phyloP scores from a whole-genome alignment of 164 flowering plant species.

The Litsea cubeba region DNA sequence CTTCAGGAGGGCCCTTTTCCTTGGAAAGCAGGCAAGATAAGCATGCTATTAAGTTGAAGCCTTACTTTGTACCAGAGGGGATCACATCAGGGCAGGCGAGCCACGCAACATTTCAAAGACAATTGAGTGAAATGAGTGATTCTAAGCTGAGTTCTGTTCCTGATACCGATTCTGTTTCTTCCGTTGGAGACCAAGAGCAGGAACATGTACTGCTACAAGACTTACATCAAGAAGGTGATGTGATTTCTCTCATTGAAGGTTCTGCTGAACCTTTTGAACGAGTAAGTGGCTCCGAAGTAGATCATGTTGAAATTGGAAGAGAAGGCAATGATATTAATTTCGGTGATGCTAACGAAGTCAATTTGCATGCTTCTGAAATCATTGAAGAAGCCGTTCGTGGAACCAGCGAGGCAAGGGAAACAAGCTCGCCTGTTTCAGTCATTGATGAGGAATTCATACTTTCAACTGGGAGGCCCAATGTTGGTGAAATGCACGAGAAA shows the following conservation, averaged over 20 bases:
- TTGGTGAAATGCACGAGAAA: conserved; percentile 15
- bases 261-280: conserved; percentile 21
- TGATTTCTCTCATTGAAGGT: conserved; percentile 21
- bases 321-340: conserved; percentile 28
- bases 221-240: conserved; percentile 28
- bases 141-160: conserved; percentile 71
- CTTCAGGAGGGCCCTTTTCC: conserved; percentile 47
- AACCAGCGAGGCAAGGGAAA: neutral
- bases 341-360: neutral
- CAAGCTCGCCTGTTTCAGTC: neutral
- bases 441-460: neutral
- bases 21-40: conserved; percentile 39
- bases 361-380: conserved; percentile 4
- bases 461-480: conserved; percentile 5
- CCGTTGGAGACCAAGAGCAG: conserved; percentile 43
- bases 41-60: conserved; percentile 39
- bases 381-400: neutral
- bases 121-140: conserved; percentile 62
- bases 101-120: conserved; percentile 48
- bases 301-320: conserved; percentile 29
- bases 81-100: conserved; percentile 38
- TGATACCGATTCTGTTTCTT: conserved; percentile 62
- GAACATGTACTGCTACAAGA: conserved; percentile 37
- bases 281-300: conserved; percentile 47
- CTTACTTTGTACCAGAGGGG: conserved; percentile 62